Evolutionary conservation across 345 rosid species (phyloP), one percentile per base, ranked within the genome.

Genomic region (Sisymbrium irio): DNA sequence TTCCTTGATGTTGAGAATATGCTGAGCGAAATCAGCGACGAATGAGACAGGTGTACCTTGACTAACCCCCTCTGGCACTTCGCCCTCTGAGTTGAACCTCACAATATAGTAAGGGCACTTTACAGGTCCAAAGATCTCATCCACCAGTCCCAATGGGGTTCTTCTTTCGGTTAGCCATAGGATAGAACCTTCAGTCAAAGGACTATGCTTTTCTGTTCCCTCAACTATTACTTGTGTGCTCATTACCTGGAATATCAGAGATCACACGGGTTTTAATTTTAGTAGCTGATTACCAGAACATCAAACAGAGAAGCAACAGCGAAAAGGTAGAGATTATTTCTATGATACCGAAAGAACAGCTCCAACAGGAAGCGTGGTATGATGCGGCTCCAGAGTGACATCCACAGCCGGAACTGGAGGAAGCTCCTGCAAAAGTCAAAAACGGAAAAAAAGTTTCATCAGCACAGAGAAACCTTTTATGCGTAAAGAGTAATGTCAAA

Each of bases 51-150:
- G 42, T 42, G 84, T 74, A 55, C 98, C 99, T 74, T 79, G 86
- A 46, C 71, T 9, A 63, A 92, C 74, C 46, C 81, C 84, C n/a
- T 67, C 80, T 46, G 98, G 96, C 67, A 90, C 84, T 71, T 90
- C 97, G 64, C 82, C 84, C 79, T 92, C 97, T 7, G 94, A 87
- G 80, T 96, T 96, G 87, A 84, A 96, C 77, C 99, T 78, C 65
- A 96, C 94, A 36, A 89, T 76, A 78, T 92, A 96, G 76, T 79
- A 96, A 4, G 98, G 97, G 65, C 83, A 87, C 62, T 85, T 87
- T 0, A 95, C 97, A 1, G 99, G 99, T 73, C 99, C 98, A 82
- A 96, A 96, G 45, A 92, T 81, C 83, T 96, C 99, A 76, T 96
- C 98, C 14, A 96, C 82, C 36, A 86, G 27, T 45, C 99, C 99